Percentiles rank a stretch among this genome's conserved stretches.
phyloP scores from a whole-genome alignment of 2,329 filamentous ascomycete genomes.

The Exophiala viscosa region DNA sequence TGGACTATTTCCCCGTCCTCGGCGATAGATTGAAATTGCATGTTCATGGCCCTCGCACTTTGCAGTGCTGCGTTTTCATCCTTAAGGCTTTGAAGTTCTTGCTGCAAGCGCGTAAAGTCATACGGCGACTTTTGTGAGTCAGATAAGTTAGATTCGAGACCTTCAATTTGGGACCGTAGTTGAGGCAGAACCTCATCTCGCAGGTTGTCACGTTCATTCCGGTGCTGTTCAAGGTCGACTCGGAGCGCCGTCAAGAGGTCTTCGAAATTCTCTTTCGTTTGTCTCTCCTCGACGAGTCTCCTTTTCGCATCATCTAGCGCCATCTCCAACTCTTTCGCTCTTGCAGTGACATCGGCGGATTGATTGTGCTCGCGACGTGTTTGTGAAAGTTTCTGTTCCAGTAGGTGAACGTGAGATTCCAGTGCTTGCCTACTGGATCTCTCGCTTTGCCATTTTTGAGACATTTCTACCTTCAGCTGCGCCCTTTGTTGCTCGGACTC shows the following conservation, averaged over 20 bases:
- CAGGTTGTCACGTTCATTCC: slow-evolving; percentile 87
- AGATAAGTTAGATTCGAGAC: slow-evolving; percentile 48
- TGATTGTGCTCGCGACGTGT: slow-evolving; percentile 51
- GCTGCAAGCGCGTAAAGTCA: slow-evolving; percentile 79
- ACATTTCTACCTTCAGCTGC: slow-evolving; percentile 77
- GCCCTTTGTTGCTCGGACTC: slow-evolving; percentile 89
- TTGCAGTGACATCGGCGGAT: slow-evolving; percentile 45
- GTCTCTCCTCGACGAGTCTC: slow-evolving; percentile 76
- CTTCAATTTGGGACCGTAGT: slow-evolving; percentile 64
- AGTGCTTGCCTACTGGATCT: slow-evolving; percentile 69
- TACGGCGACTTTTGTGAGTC: slow-evolving; percentile 72
- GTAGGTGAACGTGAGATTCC: slow-evolving; percentile 76
- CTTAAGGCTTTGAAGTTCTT: slow-evolving; percentile 70
- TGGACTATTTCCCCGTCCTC: slow-evolving; percentile 51
- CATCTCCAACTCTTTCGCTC: slow-evolving; percentile 72
- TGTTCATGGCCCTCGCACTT: slow-evolving; percentile 48
- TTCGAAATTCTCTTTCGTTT: slow-evolving; percentile 89
- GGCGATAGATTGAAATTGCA: slow-evolving; percentile 58
- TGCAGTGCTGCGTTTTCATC: slow-evolving; percentile 44
- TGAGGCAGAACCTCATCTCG: slow-evolving; percentile 83
- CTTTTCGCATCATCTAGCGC: slow-evolving; percentile 79
- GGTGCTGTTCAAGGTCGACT: slow-evolving; percentile 73
- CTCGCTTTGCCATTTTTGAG: slow-evolving; percentile 83
- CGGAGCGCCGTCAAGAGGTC: slow-evolving; percentile 82
- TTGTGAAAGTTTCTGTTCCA: slow-evolving; percentile 67